These are phyloP conservation scores for Apiospora phragmitis DNA, from an alignment of 2,329 filamentous ascomycete genomes.

Conservation along the genomic window DNA sequence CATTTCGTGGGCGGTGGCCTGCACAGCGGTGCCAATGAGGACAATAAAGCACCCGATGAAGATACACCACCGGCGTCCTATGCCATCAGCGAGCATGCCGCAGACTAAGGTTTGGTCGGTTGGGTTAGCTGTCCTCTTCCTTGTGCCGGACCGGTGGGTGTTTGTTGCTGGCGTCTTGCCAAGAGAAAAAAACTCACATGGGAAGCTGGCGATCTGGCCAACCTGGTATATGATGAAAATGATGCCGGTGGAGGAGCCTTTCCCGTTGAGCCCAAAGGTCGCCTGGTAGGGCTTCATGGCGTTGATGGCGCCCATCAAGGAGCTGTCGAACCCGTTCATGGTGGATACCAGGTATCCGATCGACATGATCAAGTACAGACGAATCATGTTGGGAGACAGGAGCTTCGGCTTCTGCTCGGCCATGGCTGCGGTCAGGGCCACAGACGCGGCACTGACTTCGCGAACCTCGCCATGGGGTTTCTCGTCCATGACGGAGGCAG, in stretches of 20 bases:
- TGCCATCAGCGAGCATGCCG: conserved; percentile 50
- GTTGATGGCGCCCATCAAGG: conserved; percentile 53
- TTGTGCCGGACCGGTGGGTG: too few relatives aligned
- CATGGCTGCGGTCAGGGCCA: conserved; percentile 35
- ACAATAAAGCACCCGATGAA: conserved; percentile 56
- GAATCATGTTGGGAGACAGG: conserved; percentile 35
- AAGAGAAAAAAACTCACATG: conserved; percentile 35
- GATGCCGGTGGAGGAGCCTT: conserved; percentile 47
- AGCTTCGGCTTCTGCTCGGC: conserved; percentile 36
- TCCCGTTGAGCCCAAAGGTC: conserved; percentile 48
- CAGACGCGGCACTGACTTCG: conserved; percentile 37
- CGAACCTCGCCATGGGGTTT: conserved; percentile 28
- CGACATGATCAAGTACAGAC: conserved; percentile 39
- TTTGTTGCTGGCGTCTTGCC: too few relatives aligned
- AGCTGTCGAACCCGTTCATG: conserved; percentile 60
- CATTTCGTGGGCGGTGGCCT: conserved; percentile 45
- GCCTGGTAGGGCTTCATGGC: conserved; percentile 51
- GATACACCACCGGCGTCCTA: conserved; percentile 55
- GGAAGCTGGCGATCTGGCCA: conserved; percentile 51
- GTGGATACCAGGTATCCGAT: conserved; percentile 46
- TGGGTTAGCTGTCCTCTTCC: background rate
- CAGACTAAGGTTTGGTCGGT: conserved; percentile 39
- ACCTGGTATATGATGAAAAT: conserved; percentile 50
- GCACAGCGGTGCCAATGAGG: conserved; percentile 50
- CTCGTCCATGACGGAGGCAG: conserved; percentile 23